Conservation (phyloP, 345 rosid species). For the Murraya koenigii region DNA sequence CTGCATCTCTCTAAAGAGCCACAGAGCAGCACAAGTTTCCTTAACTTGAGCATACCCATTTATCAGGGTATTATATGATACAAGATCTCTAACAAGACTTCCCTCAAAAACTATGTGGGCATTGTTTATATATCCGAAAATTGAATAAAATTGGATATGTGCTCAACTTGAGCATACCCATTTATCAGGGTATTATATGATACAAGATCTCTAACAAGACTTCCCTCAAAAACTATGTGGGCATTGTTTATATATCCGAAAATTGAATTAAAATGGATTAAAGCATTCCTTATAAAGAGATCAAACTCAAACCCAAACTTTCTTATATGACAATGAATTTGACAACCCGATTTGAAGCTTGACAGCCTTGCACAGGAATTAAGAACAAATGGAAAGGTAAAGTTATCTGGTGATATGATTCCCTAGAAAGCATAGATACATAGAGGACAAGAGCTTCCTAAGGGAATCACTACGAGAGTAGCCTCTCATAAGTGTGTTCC, state of each 20-base stretch:
- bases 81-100: slow-evolving; percentile 36
- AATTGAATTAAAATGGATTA: slow-evolving; percentile 28
- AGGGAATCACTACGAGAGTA: slow-evolving; percentile 33
- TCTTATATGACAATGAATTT: slow-evolving; percentile 32
- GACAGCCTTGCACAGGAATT: slow-evolving; percentile 31
- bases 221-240: slow-evolving; percentile 29
- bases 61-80: slow-evolving; percentile 40
- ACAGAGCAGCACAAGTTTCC: slow-evolving; percentile 16
- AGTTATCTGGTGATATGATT: slow-evolving; percentile 25
- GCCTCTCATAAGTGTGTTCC: slow-evolving; percentile 40
- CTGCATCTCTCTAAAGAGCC: slow-evolving; percentile 25
- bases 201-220: slow-evolving; percentile 37
- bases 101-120: slow-evolving; percentile 34
- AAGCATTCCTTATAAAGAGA: slow-evolving; percentile 37
- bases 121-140: slow-evolving; percentile 12
- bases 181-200: slow-evolving; percentile 40
- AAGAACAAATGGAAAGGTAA: slow-evolving; percentile 41
- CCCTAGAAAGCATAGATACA: slow-evolving; percentile 28
- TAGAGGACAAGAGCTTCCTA: slow-evolving; percentile 28
- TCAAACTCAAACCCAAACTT: slow-evolving; percentile 33
- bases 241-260: slow-evolving; percentile 26
- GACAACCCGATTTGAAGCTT: slow-evolving; percentile 26
- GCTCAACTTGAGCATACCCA: slow-evolving; percentile 20
- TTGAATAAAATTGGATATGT: too few relatives aligned
- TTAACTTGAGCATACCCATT: slow-evolving; percentile 24